Evolutionary conservation across 495 filamentous ascomycete species (phyloP).

Genomic region (Thozetella sp.): DNA sequence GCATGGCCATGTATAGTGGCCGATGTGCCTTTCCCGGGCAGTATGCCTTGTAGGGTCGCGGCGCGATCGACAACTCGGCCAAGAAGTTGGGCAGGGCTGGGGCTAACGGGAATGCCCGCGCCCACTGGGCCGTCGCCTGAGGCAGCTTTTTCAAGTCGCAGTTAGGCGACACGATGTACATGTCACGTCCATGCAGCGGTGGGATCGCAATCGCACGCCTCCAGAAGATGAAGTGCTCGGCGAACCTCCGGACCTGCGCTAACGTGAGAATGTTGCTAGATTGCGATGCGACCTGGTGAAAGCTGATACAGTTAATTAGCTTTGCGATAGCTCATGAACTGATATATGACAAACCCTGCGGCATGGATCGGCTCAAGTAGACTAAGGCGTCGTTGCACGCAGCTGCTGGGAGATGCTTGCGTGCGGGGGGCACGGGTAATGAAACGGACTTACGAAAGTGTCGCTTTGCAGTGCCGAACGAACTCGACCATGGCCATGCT

Average conservation of each 20-base stretch:
- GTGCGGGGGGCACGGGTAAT: not conserved
- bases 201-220: constrained; percentile 89
- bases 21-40: constrained; percentile 91
- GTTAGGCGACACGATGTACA: constrained; percentile 93
- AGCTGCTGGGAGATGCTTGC: too few relatives aligned
- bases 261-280: constrained; percentile 69
- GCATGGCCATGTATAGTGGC: constrained; percentile 80
- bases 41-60: constrained; percentile 76
- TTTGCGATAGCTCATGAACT: not conserved
- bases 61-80: constrained; percentile 70
- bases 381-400: too few relatives aligned
- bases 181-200: constrained; percentile 85
- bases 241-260: constrained; percentile 78
- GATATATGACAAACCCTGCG: not conserved
- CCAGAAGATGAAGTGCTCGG: constrained; percentile 94
- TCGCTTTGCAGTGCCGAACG: constrained; percentile 80
- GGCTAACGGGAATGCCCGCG: constrained; percentile 74
- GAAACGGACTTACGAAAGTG: constrained; percentile 60
- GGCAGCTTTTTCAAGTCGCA: constrained; percentile 77
- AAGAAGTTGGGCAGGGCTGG: constrained; percentile 86
- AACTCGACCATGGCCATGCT: constrained; percentile 78
- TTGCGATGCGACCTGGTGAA: constrained; percentile 73
- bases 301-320: constrained; percentile 36
- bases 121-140: constrained; percentile 71
- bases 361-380: too few relatives aligned